Base-by-base conservation (phyloP, 495 filamentous ascomycete genomes). In the Hypoxylon perforatum region DNA sequence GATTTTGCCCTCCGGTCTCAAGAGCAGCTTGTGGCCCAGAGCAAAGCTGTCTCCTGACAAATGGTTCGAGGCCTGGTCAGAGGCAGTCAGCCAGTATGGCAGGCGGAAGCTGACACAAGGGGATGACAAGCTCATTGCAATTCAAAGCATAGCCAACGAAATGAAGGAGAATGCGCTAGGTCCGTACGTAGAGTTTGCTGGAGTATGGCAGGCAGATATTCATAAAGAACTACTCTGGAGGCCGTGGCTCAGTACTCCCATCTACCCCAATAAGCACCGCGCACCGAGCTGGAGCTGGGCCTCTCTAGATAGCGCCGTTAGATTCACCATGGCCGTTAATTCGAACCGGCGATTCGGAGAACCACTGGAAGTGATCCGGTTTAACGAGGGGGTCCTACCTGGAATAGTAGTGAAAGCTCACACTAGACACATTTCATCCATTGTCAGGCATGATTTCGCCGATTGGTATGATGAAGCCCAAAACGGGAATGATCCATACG, bases 251-350 rank as follows among this genome's bases (percentile, higher is more conserved):
- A 25, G 59, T 7, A 25, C 12, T 17, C 41, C 41, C 10, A 44
- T 7, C 4, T 46, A 21, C 14, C 59, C 49, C n/a, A 46, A 30
- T 3, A 5, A 46, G 21, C 63, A 28, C 19, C 50, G 59, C 15
- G 64, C 64, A 23, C 64, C 64, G n/a, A 68, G 28, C 15, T 68
- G 64, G 64, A 63, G 58, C 14, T 68, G 64, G 64, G 64, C 51
- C 17, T 55, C 50, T 11, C 4, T 68, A 3, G 64, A 68, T 5
- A 39, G 49, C 22, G 30, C 5, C 11, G 11, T 35, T 11, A 11
- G 5, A 35, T 35, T 35, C 30, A 7, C 41, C 41, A 7, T n/a
- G 15, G 6, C 41, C 14, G 7, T 4, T 15, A 45, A n/a, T 15
- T n/a, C 41, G 5, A n/a, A 45, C 18, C 41, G 41, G 14, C 41